Percentiles rank a stretch among this genome's conserved stretches.
phyloP scores from a whole-genome alignment of 2,329 filamentous ascomycete genomes.

The Phaeoacremonium minimum region DNA sequence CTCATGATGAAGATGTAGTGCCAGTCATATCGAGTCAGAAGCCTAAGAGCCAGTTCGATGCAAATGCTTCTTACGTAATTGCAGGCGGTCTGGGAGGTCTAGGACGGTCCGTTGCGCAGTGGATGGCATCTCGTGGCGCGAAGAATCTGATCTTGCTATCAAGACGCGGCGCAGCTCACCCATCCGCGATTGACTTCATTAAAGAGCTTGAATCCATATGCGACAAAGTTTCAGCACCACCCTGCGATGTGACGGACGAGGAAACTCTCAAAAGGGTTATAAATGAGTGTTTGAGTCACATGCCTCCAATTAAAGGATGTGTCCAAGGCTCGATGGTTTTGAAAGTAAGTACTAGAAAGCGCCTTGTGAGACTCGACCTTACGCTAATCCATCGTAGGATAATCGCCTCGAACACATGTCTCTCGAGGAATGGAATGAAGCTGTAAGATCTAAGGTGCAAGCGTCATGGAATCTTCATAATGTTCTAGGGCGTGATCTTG shows the following conservation, averaged over 20 bases:
- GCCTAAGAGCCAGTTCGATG: slow-evolving; percentile 6
- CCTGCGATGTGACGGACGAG: slow-evolving; percentile 12
- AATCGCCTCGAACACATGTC: slow-evolving; percentile 11
- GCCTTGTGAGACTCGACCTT: neutral
- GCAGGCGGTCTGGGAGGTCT: slow-evolving; percentile 21
- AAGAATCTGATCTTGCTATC: slow-evolving; percentile 12
- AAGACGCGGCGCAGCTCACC: slow-evolving; percentile 6
- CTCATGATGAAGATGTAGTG: slow-evolving; percentile 11
- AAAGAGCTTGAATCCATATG: slow-evolving; percentile 5
- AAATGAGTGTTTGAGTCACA: slow-evolving; percentile 2
- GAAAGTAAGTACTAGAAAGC: slow-evolving; percentile 6
- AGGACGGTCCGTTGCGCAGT: slow-evolving; percentile 10
- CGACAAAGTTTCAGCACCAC: slow-evolving; percentile 7
- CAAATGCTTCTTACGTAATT: slow-evolving; percentile 15
- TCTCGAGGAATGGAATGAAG: slow-evolving; percentile 9
- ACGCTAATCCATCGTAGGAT: slow-evolving; percentile 6
- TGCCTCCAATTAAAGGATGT: slow-evolving; percentile 11
- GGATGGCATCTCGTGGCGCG: slow-evolving; percentile 11
- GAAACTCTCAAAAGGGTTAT: slow-evolving; percentile 3
- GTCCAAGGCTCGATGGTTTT: slow-evolving; percentile 15
- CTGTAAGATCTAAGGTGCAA: slow-evolving; percentile 4
- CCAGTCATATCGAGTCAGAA: slow-evolving; percentile 10
- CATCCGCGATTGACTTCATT: slow-evolving; percentile 4
- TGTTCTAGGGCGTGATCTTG: slow-evolving; percentile 1
- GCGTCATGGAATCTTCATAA: slow-evolving; percentile 5